Percentiles rank a stretch among this genome's conserved stretches.
These are phyloP conservation scores for Clarireedia homoeocarpa DNA, from an alignment of 2,329 filamentous ascomycete species.

Conservation along the genomic window DNA sequence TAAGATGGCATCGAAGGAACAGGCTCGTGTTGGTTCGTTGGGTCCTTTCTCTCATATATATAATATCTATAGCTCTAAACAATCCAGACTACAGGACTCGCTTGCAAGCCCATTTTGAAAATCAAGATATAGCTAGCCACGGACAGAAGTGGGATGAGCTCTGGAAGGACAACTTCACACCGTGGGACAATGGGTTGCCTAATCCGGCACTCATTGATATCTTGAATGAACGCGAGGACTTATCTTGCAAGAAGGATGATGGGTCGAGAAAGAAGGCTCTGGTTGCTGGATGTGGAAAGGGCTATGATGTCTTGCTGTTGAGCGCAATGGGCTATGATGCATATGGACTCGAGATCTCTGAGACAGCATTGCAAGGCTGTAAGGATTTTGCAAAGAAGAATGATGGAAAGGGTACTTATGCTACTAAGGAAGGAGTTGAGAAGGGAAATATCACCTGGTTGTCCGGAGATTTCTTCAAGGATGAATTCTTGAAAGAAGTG, in stretches of 20 bases:
- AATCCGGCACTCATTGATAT: conserved; percentile 47
- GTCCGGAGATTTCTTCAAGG: conserved; percentile 58
- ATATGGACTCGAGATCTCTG: conserved; percentile 57
- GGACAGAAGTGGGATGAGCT: conserved; percentile 38
- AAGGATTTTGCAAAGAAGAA: conserved; percentile 16
- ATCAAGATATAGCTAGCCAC: conserved; percentile 14
- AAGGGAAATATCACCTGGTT: conserved; percentile 49
- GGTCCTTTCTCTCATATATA: background rate
- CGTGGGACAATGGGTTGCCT: conserved; percentile 50
- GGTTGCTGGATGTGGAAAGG: conserved; percentile 75
- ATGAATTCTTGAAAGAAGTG: conserved; percentile 44
- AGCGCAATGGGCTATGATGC: conserved; percentile 69
- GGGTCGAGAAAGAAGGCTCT: conserved; percentile 47
- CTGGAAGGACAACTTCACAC: conserved; percentile 38
- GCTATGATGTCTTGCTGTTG: conserved; percentile 73
- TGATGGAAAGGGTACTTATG: conserved; percentile 36
- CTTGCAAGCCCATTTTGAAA: conserved; percentile 23
- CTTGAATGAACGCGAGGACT: conserved; percentile 37
- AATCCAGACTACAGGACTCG: conserved; percentile 19
- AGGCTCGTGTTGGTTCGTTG: background rate
- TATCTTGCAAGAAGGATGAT: conserved; percentile 21
- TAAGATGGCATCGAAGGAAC: background rate
- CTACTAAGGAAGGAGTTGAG: conserved; percentile 34
- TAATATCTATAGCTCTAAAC: background rate
- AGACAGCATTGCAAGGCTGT: conserved; percentile 13